Evolutionary conservation across 768 basidiomycete genomes (phyloP).

Genomic region (Chalciporus chontae): DNA sequence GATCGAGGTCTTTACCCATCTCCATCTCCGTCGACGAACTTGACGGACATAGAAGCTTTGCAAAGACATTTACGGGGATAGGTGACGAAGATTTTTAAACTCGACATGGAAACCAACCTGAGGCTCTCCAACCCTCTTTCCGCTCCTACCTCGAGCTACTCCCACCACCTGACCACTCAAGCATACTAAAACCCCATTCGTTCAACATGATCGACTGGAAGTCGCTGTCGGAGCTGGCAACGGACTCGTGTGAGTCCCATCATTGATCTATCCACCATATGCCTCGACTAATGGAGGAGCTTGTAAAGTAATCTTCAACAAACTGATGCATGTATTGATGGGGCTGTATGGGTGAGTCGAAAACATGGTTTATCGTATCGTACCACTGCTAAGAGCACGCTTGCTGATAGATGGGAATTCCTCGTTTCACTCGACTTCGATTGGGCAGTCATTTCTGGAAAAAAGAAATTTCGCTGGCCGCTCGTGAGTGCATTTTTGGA

Average conservation of each 20-base stretch:
- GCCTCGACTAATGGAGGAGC: not conserved
- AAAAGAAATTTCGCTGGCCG: conserved; percentile 45
- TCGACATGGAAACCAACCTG: not conserved
- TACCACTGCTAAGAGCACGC: not conserved
- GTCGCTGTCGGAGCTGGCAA: conserved; percentile 35
- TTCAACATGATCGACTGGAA: conserved; percentile 40
- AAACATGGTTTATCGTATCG: not conserved
- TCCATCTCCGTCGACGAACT: conserved; percentile 3
- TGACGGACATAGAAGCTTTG: conserved; percentile 15
- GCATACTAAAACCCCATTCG: not conserved
- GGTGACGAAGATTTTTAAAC: conserved; percentile 11
- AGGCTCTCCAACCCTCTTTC: not conserved
- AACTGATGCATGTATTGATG: conserved; percentile 41
- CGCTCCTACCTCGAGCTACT: not conserved
- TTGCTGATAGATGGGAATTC: conserved; percentile 40
- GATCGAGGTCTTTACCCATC: conserved; percentile 1
- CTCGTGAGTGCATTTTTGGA: conserved; percentile 33
- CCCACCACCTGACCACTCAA: not conserved
- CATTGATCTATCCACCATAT: not conserved
- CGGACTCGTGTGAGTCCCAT: conserved; percentile 32
- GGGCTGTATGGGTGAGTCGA: conserved; percentile 42
- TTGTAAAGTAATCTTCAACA: conserved; percentile 35
- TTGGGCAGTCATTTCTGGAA: conserved; percentile 38
- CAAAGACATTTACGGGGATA: conserved; percentile 2
- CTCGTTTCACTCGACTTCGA: conserved; percentile 42